Evolutionary conservation across 1,284 basidiomycete genomes (phyloP).

Genomic region (Malassezia obtusa): DNA sequence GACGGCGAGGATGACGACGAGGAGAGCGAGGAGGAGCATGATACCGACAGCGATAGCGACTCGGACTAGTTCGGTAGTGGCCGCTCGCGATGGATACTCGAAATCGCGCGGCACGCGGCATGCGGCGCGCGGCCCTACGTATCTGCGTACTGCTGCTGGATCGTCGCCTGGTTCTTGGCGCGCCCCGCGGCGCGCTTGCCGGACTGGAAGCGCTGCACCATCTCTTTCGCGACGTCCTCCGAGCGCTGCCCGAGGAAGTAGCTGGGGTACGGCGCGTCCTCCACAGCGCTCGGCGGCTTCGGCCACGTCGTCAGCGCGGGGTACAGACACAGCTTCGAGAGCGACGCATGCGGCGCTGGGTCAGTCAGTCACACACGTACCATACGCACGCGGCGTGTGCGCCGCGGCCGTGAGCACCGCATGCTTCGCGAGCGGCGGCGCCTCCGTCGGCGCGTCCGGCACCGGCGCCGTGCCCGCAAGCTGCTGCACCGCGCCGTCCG

Average conservation of each 20-base stretch:
- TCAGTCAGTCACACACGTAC: neutral
- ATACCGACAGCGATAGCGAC: conserved; percentile 16
- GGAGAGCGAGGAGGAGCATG: conserved; percentile 10
- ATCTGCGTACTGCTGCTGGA: conserved; percentile 16
- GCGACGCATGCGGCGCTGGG: conserved; percentile 13
- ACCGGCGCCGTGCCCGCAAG: neutral
- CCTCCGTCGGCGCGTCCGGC: neutral
- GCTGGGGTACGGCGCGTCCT: conserved; percentile 25
- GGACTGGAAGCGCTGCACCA: conserved; percentile 31
- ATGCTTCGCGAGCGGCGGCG: conserved; percentile 2
- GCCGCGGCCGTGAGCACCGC: conserved; percentile 15
- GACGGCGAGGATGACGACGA: conserved; percentile 45
- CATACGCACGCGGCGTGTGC: conserved; percentile 1
- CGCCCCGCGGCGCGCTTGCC: conserved; percentile 31
- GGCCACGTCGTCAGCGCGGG: conserved; percentile 33
- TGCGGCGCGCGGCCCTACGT: too few relatives aligned
- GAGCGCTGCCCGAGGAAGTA: conserved; percentile 19
- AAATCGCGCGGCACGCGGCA: too few relatives aligned
- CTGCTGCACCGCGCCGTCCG: neutral
- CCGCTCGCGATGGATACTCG: neutral
- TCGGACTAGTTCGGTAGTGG: conserved; percentile 9
- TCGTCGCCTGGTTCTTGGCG: conserved; percentile 29
- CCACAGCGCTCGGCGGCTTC: conserved; percentile 23
- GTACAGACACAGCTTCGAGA: conserved; percentile 28
- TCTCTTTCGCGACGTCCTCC: conserved; percentile 22